Percentiles rank a stretch among this genome's conserved stretches.
Conservation (phyloP, 208 protist genomes). For the Trypanosoma brucei region DNA sequence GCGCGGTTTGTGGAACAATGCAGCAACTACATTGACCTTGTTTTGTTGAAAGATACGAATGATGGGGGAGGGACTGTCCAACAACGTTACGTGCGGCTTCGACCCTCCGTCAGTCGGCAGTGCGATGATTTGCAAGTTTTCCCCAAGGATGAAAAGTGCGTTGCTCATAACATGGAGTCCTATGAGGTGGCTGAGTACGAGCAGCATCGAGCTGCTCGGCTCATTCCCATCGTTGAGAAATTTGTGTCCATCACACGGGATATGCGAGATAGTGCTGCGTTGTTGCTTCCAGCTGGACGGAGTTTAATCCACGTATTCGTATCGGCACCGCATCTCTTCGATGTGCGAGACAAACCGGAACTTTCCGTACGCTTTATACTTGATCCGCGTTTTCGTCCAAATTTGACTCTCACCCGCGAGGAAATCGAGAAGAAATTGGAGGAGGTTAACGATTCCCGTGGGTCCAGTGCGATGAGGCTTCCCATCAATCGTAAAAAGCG, state of each 20-base stretch:
- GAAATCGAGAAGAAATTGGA: conserved; percentile 28
- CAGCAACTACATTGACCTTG: conserved; percentile 19
- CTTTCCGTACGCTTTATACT: conserved; percentile 46
- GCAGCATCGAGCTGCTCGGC: conserved; percentile 71
- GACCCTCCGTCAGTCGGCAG: background rate
- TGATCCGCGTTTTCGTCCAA: conserved; percentile 28
- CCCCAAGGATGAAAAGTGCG: conserved; percentile 1
- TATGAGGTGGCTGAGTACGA: conserved; percentile 67
- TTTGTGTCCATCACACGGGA: conserved; percentile 34
- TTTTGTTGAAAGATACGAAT: conserved; percentile 13
- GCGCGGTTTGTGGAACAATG: conserved; percentile 6
- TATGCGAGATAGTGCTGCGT: conserved; percentile 30
- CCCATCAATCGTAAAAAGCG: conserved; percentile 32
- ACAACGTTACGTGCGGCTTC: conserved; percentile 20
- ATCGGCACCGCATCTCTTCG: conserved; percentile 63
- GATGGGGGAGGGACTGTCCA: background rate
- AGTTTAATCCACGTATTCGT: conserved; percentile 67
- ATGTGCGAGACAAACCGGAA: conserved; percentile 15
- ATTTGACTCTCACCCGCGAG: conserved; percentile 20
- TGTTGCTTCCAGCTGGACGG: conserved; percentile 42
- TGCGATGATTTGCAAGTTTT: background rate
- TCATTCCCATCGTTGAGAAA: conserved; percentile 36
- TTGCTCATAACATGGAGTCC: conserved; percentile 15
- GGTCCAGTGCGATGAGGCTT: conserved; percentile 18
- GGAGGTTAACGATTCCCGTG: conserved; percentile 12